Evolutionary conservation across 2,329 filamentous ascomycete genomes (phyloP).

Genomic region (Fusarium liriodendri): DNA sequence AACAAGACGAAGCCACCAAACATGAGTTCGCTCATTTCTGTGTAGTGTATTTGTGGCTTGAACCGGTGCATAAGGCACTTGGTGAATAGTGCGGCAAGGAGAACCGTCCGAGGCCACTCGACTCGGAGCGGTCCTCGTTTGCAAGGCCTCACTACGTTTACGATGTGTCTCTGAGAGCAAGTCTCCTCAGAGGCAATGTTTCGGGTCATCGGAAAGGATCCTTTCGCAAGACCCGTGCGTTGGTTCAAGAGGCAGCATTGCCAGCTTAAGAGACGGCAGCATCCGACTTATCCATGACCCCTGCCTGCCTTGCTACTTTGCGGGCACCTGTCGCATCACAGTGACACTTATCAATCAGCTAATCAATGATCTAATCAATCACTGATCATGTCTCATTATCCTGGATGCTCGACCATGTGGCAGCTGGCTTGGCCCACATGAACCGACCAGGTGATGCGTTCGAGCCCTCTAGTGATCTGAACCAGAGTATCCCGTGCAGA

Average conservation of each 20-base stretch:
- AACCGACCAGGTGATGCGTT: not conserved
- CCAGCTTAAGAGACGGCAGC: not conserved
- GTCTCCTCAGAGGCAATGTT: not conserved
- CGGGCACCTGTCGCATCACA: not conserved
- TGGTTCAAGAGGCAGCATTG: not conserved
- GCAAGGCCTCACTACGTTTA: not conserved
- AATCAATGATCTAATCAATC: not conserved
- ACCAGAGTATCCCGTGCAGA: too few species aligned
- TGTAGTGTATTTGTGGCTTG: too few species aligned
- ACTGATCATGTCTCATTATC: not conserved
- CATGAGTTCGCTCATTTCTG: too few species aligned
- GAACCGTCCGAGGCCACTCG: not conserved
- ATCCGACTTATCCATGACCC: not conserved
- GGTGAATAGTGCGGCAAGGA: not conserved
- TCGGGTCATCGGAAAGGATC: not conserved
- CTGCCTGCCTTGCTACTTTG: not conserved
- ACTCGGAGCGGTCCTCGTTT: not conserved
- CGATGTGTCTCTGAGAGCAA: not conserved
- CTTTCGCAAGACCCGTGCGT: not conserved
- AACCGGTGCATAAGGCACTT: too few species aligned
- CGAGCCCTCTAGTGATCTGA: not conserved
- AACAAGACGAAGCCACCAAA: too few species aligned
- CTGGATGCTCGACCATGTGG: not conserved
- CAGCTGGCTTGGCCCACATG: not conserved
- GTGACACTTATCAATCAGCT: not conserved